Evolutionary conservation across 495 filamentous ascomycete genomes (phyloP), one percentile per base, ranked within the genome.

Genomic region (Echria macrotheca): DNA sequence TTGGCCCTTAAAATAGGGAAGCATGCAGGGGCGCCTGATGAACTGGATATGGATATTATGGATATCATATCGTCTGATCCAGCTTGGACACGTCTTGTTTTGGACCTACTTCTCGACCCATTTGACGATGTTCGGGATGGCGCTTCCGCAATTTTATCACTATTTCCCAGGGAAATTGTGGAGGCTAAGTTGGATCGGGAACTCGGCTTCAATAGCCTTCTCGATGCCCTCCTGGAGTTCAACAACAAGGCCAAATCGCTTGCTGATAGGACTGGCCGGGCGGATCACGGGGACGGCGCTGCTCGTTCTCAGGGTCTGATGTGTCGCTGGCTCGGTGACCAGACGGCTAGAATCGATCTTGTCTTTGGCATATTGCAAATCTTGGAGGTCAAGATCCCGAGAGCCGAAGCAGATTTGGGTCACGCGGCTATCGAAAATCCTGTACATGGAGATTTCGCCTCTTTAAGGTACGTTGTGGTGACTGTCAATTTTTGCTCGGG

Each of bases 111-210:
- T 1, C 68, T 93, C 37, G 85, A 97, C 58, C 87, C 91, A 0
- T 98, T 91, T 57, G 93, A 98, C 51, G 93, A 98, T 69, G 85
- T 97, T 9, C 77, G 93, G 50, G 78, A 78, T 31, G 69, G 70
- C 1, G 78, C 93, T 5, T 64, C 80, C 0, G 68, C 69, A 5
- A 66, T 89, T 12, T 51, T 95, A 21, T 75, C 74, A 45, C 53
- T 68, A 21, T 49, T 68, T 17, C 59, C 57, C 32, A 60, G 50
- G 14, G 68, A 61, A 45, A 52, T 47, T 12, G 58, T 41, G 33
- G 55, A 50, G 33, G 31, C n/a, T n/a, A n/a, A n/a, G n/a, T n/a
- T n/a, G n/a, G n/a, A n/a, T n/a, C n/a, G n/a, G n/a, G n/a, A n/a
- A n/a, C n/a, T n/a, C n/a, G n/a, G n/a, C n/a, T n/a, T n/a, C n/a